A percentile compares a stretch with the other conserved stretches of the same genome.
Evolutionary conservation across 108 stramenopile genomes (phyloP).

Genomic region (Skeletonema costatum): DNA sequence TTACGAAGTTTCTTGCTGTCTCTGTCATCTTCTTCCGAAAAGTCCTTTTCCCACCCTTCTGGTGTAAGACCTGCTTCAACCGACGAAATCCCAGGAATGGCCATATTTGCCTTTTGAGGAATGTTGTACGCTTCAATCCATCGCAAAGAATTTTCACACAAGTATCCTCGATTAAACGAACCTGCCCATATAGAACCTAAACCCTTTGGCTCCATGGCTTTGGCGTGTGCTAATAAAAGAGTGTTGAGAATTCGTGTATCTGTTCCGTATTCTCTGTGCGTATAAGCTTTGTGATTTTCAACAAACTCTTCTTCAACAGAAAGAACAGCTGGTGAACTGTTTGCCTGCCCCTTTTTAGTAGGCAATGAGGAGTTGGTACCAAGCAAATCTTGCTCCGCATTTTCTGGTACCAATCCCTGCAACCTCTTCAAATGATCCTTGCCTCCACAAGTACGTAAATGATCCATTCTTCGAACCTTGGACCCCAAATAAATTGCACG

Average conservation of each 20-base stretch:
- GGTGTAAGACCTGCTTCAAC: constrained; percentile 52
- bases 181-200: constrained; percentile 87
- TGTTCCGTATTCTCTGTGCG: constrained; percentile 72
- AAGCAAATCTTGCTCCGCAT: constrained; percentile 16
- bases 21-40: constrained; percentile 27
- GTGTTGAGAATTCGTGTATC: constrained; percentile 73
- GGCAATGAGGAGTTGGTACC: not conserved
- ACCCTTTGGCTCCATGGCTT: constrained; percentile 69
- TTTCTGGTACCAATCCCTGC: constrained; percentile 37
- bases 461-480: constrained; percentile 73
- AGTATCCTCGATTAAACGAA: constrained; percentile 71
- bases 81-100: constrained; percentile 65
- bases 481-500: constrained; percentile 80
- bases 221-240: constrained; percentile 67
- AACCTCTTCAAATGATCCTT: constrained; percentile 56
- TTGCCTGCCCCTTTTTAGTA: constrained; percentile 4
- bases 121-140: constrained; percentile 58
- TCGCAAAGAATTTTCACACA: constrained; percentile 75
- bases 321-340: constrained; percentile 11
- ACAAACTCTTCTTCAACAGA: constrained; percentile 40
- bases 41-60: constrained; percentile 51
- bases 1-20: constrained; percentile 43
- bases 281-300: constrained; percentile 48
- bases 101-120: constrained; percentile 62
- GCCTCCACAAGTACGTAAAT: constrained; percentile 75